Evolutionary conservation across 164 flowering plant genomes (phyloP).

Genomic region (Pachysandra terminalis): DNA sequence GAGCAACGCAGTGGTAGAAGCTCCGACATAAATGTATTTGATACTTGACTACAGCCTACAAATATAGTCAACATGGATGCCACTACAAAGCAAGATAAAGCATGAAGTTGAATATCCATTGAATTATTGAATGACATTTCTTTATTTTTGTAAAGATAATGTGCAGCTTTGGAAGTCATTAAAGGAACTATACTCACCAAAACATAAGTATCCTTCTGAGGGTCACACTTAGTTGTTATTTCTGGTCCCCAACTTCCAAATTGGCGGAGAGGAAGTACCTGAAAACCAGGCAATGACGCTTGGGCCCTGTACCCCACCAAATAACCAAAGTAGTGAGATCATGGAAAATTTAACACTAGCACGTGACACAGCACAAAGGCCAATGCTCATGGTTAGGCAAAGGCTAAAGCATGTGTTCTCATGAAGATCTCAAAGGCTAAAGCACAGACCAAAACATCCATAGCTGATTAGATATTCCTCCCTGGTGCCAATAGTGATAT

Average conservation of each 20-base stretch:
- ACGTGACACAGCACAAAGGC: background rate
- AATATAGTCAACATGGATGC: background rate
- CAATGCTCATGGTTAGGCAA: background rate
- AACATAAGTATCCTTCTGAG: slow-evolving; percentile 78
- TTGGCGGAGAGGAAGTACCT: slow-evolving; percentile 87
- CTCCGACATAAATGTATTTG: background rate
- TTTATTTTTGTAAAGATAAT: too few relatives aligned
- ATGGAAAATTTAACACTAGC: background rate
- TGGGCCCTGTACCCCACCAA: slow-evolving; percentile 41
- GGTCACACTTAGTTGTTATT: slow-evolving; percentile 64
- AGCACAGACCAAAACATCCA: slow-evolving; percentile 1
- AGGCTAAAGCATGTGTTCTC: background rate
- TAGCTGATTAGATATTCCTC: slow-evolving; percentile 1
- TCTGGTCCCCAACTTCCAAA: slow-evolving; percentile 92
- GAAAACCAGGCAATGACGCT: slow-evolving; percentile 81
- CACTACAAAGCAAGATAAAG: background rate
- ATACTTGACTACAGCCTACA: background rate
- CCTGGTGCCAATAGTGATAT: background rate
- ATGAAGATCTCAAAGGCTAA: background rate
- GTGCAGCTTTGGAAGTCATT: background rate
- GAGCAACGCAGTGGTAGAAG: background rate
- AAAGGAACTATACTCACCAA: slow-evolving; percentile 42
- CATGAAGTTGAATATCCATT: background rate
- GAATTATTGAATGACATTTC: background rate
- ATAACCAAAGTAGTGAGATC: slow-evolving; percentile 9